Base-by-base conservation (phyloP, 1,284 basidiomycete genomes). In the Heliocybe sulcata region DNA sequence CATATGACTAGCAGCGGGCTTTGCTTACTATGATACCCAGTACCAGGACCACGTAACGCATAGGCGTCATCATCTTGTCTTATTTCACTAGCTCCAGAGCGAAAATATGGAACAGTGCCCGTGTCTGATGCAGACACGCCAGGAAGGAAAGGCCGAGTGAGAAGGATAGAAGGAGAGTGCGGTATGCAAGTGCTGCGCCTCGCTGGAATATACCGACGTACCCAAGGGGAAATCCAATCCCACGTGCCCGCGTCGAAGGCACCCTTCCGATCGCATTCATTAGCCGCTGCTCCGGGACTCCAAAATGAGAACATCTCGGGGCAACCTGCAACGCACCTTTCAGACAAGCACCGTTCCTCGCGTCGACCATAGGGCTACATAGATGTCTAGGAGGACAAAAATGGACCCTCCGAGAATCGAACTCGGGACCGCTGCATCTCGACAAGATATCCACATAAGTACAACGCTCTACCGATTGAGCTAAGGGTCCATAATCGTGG, bases 51-150 rank as follows among this genome's bases (percentile, higher is more conserved):
- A 87, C 72, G 65, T 90, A 90, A 65, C 87, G 83, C 78, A 84
- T 81, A 58, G 82, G 82, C 58, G 86, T 85, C 81, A 86, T 87
- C 87, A 89, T 89, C 67, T 75, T 82, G 69, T 42, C 6, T 42
- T 16, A 42, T 9, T n/a, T 16, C 38, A 42, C 38, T 42, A 3
- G n/a, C 16, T 42, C 38, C 38, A 42, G 38, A 42, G 38, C 38
- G 38, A 16, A 42, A 42, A 42, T 42, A 42, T 42, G 38, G 38
- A 42, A 4, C 4, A 42, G 16, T 42, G 12, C n/a, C 12, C 38
- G 38, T 42, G 38, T n/a, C 38, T 42, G 38, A 6, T 4, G 16
- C 38, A 42, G 38, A 42, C 38, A 42, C 38, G 38, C 38, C 8
- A 42, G 38, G 38, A 42, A 42, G 38, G 38, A 42, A 42, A 9